phyloP scores from a whole-genome alignment of 2,329 filamentous ascomycete species.

The Fusarium metavorans region DNA sequence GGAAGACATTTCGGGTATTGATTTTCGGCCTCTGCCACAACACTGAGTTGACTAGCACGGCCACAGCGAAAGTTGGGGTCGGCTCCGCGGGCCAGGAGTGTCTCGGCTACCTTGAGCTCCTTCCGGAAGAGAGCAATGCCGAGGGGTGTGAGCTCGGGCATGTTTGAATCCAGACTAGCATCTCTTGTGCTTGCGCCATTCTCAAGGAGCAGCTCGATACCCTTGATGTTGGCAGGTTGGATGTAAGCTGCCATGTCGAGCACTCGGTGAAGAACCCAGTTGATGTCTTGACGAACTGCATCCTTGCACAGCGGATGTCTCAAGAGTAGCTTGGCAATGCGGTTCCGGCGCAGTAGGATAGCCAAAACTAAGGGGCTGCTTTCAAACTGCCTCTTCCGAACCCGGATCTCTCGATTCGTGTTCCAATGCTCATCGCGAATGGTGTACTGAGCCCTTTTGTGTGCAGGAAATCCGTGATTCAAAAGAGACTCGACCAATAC shows the following conservation, averaged over 20 bases:
- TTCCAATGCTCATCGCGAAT: not conserved
- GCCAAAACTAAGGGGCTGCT: not conserved
- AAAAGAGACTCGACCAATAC: not conserved
- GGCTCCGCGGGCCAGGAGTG: not conserved
- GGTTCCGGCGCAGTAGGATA: not conserved
- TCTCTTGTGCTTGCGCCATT: not conserved
- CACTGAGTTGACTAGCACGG: not conserved
- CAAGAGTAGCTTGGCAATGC: not conserved
- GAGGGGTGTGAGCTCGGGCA: not conserved
- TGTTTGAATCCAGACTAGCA: not conserved
- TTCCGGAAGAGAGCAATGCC: not conserved
- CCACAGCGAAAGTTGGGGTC: not conserved
- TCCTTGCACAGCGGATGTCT: not conserved
- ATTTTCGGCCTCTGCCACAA: not conserved
- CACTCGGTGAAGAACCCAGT: not conserved
- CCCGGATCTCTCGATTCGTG: not conserved
- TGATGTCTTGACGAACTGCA: not conserved
- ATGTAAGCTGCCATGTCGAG: not conserved
- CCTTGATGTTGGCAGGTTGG: not conserved
- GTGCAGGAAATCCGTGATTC: not conserved
- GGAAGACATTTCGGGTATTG: not conserved
- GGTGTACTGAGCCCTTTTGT: not conserved
- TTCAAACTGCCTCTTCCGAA: not conserved
- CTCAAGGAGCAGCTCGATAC: not conserved
- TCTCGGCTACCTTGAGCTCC: not conserved